Conservation (phyloP, 2,329 filamentous ascomycete species). For the Diaporthe citri region DNA sequence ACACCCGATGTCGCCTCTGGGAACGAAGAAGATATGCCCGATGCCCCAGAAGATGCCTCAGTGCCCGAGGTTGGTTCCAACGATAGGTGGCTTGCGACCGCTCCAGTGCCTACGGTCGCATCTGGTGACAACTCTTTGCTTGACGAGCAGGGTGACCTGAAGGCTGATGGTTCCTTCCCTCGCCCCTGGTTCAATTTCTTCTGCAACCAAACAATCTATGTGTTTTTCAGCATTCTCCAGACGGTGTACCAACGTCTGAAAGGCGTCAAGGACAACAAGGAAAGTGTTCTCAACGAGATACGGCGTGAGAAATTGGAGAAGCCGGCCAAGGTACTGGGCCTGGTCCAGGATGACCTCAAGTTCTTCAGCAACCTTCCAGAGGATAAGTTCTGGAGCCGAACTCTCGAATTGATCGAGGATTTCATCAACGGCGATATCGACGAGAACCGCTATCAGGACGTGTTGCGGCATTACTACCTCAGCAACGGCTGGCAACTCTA, state of each 20-base stretch:
- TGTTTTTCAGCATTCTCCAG: constrained; percentile 94
- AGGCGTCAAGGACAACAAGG: constrained; percentile 84
- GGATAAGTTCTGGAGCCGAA: constrained; percentile 86
- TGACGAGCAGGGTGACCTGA: constrained; percentile 73
- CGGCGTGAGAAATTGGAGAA: constrained; percentile 80
- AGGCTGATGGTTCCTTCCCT: constrained; percentile 83
- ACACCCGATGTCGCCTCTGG: constrained; percentile 86
- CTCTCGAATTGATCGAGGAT: constrained; percentile 87
- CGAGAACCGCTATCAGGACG: constrained; percentile 86
- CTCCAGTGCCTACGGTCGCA: constrained; percentile 68
- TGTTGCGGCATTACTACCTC: constrained; percentile 91
- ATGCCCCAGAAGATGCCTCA: constrained; percentile 68
- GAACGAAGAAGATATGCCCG: constrained; percentile 81
- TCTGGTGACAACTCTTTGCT: constrained; percentile 66
- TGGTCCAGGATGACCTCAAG: constrained; percentile 82
- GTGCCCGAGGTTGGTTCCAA: constrained; percentile 71
- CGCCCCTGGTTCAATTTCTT: constrained; percentile 91
- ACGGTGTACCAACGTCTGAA: constrained; percentile 88
- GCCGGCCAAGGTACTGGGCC: constrained; percentile 84
- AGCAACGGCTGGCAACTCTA: constrained; percentile 94
- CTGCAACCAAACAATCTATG: constrained; percentile 90
- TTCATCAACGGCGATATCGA: constrained; percentile 87
- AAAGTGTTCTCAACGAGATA: constrained; percentile 80
- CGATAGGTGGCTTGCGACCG: constrained; percentile 74
- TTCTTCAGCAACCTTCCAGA: constrained; percentile 78